These are phyloP conservation scores for Fusarium foetens DNA, from an alignment of 2,329 filamentous ascomycete species.

Conservation along the genomic window DNA sequence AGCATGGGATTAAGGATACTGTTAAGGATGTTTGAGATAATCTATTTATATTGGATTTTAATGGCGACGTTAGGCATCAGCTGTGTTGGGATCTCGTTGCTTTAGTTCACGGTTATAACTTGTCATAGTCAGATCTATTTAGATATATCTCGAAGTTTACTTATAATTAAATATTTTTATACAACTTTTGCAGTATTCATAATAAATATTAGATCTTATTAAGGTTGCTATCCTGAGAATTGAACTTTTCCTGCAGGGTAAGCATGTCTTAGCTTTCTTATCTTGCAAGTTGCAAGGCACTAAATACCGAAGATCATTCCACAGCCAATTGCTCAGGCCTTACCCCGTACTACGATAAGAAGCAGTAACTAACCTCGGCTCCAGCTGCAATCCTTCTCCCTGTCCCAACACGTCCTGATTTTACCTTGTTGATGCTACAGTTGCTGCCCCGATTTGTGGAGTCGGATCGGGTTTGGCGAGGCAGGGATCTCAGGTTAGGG, in stretches of 20 bases:
- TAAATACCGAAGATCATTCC: accelerated
- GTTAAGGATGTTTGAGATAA: not conserved
- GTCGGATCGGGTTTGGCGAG: not conserved
- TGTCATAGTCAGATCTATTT: accelerated
- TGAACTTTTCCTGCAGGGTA: not conserved
- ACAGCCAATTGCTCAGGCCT: not conserved
- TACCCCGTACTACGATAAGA: accelerated
- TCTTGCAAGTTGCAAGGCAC: too few species aligned
- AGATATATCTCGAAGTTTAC: accelerated
- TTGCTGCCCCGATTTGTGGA: not conserved
- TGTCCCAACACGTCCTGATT: not conserved
- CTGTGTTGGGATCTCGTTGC: accelerated
- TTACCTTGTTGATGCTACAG: not conserved
- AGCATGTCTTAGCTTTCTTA: too few species aligned
- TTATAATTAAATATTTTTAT: not conserved
- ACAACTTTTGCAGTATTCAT: accelerated
- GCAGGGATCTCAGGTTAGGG: not conserved
- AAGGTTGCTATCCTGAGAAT: accelerated
- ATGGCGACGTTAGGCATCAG: too few species aligned
- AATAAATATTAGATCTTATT: accelerated
- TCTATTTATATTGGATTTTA: accelerated
- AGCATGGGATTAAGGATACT: not conserved
- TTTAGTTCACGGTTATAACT: not conserved
- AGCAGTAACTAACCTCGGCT: too few species aligned
- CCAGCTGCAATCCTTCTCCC: not conserved